Evolutionary conservation across 2,329 filamentous ascomycete genomes (phyloP), one percentile per base, ranked within the genome.

Genomic region (Penicillium sp.): DNA sequence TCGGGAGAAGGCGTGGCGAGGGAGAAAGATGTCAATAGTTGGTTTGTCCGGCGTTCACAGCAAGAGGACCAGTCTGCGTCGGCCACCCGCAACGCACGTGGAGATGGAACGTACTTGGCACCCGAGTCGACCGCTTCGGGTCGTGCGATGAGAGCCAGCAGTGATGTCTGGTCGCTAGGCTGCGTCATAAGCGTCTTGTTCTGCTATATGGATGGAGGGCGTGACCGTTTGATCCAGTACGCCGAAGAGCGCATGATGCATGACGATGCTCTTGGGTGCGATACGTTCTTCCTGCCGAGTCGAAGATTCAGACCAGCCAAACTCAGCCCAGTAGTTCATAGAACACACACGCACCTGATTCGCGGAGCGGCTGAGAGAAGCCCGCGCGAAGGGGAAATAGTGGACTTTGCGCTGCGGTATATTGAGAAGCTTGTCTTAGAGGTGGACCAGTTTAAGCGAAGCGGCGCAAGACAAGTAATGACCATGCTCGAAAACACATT

Each of bases 81-180:
- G 7, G 41, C 7, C 7, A 58, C 56, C 0, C 13, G 19, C 7
- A 52, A 46, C 21, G 47, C 31, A 30, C 31, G 26, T 26, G 38
- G 29, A 8, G 56, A 58, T 5, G 56, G 56, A 8, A 52, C 56
- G 3, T 58, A 58, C 35, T 21, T 52, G 17, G 48, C 48, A 3
- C 56, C 56, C 3, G 48, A 58, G 29, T 45, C 56, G 7, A 19
- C 15, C 1, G 45, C 48, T 6, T 6, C 21, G 15, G 38, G 29
- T 3, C 48, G 17, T 11, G 23, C 7, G 5, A 52, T 58, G 48
- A 51, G 19, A 19, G 13, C 56, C 15, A 15, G 35, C 7, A 58
- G 48, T 58, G 56, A 58, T 21, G 56, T 58, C 4, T 58, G 56
- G 56, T 58, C 56, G 9, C 48, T 58, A n/a, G 56, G 56, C 3